phyloP scores from a whole-genome alignment of 2,329 filamentous ascomycete species.

The Diaporthe amygdali region DNA sequence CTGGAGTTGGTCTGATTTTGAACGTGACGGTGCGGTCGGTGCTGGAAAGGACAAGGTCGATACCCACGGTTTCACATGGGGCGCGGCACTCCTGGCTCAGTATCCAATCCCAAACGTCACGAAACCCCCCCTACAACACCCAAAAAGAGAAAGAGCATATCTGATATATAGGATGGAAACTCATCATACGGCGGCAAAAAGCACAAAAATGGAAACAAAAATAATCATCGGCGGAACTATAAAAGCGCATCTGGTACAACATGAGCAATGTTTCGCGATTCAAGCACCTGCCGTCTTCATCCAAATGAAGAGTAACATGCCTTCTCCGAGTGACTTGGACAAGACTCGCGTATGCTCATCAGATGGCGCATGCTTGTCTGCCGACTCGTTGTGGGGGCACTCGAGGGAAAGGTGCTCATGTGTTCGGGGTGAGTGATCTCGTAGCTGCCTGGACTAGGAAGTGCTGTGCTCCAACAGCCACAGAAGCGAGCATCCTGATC shows the following conservation, averaged over 20 bases:
- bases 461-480: neutral
- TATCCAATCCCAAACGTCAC: slow-evolving; percentile 17
- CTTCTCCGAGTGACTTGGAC: neutral
- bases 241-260: neutral
- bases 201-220: slow-evolving; percentile 18
- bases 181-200: slow-evolving; percentile 13
- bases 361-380: neutral
- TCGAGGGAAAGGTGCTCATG: no score
- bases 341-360: neutral
- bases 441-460: neutral
- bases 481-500: neutral
- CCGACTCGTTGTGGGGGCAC: neutral
- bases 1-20: slow-evolving; percentile 10
- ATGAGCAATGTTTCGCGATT: neutral
- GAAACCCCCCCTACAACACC: neutral
- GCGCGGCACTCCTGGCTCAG: slow-evolving; percentile 17
- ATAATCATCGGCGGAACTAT: neutral
- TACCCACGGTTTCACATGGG: slow-evolving; percentile 13
- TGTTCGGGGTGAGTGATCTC: no score
- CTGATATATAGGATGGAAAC: slow-evolving; percentile 17
- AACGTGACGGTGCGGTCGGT: slow-evolving; percentile 8
- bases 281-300: neutral
- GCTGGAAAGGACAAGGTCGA: slow-evolving; percentile 15
- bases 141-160: slow-evolving; percentile 20
- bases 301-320: neutral